Conservation (phyloP, 2,329 filamentous ascomycete species). For the Trichoderma sp. region DNA sequence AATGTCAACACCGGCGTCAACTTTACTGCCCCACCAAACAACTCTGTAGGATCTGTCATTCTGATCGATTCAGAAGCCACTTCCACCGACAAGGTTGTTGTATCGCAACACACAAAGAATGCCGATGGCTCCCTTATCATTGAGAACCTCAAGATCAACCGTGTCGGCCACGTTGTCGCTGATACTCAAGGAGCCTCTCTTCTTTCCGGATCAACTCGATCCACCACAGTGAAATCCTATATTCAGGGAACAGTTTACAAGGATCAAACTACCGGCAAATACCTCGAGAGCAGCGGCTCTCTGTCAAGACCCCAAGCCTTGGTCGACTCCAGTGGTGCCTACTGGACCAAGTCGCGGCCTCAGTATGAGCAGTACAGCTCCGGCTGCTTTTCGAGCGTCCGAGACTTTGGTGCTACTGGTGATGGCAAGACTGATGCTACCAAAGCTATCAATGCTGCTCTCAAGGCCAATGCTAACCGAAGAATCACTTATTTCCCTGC, state of each 20-base stretch:
- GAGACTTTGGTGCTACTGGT: conserved; percentile 66
- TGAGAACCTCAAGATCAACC: conserved; percentile 19
- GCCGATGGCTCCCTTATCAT: conserved; percentile 22
- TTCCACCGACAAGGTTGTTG: conserved; percentile 17
- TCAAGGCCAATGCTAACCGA: conserved; percentile 39
- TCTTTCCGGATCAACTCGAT: conserved; percentile 8
- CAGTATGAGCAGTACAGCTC: conserved; percentile 21
- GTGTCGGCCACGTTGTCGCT: conserved; percentile 6
- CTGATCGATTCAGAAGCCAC: conserved; percentile 20
- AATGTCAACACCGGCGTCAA: conserved; percentile 20
- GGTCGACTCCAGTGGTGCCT: conserved; percentile 19
- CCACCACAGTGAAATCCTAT: conserved; percentile 11
- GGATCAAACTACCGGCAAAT: conserved; percentile 12
- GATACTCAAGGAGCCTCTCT: conserved; percentile 11
- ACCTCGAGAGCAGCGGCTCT: conserved; percentile 16
- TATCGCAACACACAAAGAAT: conserved; percentile 21
- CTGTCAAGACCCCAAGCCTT: conserved; percentile 16
- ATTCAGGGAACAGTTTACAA: conserved; percentile 21
- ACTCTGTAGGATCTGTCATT: conserved; percentile 21
- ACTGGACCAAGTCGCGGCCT: conserved; percentile 21
- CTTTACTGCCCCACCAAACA: conserved; percentile 18
- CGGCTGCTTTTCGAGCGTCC: conserved; percentile 51
- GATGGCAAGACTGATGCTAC: conserved; percentile 73
- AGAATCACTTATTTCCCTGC: conserved; percentile 20
- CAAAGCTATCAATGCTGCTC: conserved; percentile 74